Percentiles rank a stretch among this genome's conserved stretches.
Evolutionary conservation across 164 flowering plant genomes (phyloP).

Genomic region (Malania oleifera): DNA sequence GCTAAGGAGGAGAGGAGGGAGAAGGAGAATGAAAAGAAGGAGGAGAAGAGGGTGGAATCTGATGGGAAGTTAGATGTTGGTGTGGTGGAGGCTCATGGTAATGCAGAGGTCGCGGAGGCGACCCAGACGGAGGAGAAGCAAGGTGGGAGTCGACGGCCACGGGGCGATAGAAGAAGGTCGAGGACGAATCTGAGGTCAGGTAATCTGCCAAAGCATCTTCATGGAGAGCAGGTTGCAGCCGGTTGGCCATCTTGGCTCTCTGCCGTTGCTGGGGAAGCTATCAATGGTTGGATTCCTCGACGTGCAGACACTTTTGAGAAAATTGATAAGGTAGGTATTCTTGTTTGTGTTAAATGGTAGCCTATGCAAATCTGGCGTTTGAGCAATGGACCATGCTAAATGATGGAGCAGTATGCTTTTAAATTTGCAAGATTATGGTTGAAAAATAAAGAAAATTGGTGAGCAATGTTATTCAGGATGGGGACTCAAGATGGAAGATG

Average conservation of each 20-base stretch:
- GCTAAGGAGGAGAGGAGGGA: constrained; percentile 15
- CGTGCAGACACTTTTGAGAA: constrained; percentile 45
- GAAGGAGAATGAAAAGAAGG: background rate
- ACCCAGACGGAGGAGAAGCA: constrained; percentile 19
- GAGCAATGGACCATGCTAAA: too few relatives aligned
- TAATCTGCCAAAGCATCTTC: constrained; percentile 26
- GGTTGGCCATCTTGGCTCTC: constrained; percentile 52
- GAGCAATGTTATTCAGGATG: too few relatives aligned
- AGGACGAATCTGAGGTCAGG: constrained; percentile 22
- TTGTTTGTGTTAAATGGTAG: background rate
- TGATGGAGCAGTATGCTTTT: too few relatives aligned
- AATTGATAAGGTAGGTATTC: constrained; percentile 36
- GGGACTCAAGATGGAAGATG: background rate
- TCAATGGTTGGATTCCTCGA: constrained; percentile 44
- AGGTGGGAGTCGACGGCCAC: constrained; percentile 19
- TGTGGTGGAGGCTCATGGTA: constrained; percentile 13
- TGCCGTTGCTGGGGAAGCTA: constrained; percentile 40
- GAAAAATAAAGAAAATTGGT: too few relatives aligned
- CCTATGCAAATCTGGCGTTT: too few relatives aligned
- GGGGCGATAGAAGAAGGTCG: constrained; percentile 28
- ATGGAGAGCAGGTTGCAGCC: constrained; percentile 40
- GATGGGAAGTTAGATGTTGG: constrained; percentile 21
- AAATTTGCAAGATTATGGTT: too few relatives aligned
- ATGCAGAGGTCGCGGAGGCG: constrained; percentile 17
- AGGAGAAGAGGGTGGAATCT: constrained; percentile 16